A percentile compares a stretch with the other conserved stretches of the same genome.
Conservation (phyloP, 75 land plant genomes). For the Selaginella tamariscina region DNA sequence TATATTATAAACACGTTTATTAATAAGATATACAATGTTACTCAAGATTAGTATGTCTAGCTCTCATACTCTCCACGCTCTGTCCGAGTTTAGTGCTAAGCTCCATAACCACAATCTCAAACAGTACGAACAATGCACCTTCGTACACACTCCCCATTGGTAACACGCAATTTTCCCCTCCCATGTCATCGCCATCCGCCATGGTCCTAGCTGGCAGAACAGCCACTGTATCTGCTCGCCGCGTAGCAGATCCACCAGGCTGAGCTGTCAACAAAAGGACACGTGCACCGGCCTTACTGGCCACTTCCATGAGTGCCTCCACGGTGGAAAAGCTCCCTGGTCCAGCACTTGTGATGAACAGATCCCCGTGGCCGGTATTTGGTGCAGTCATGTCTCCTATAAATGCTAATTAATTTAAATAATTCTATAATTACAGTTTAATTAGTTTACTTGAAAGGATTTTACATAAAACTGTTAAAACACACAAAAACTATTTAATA, state of each 20-base stretch:
- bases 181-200: slow-evolving; percentile 14
- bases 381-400: slow-evolving; percentile 77
- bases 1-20: too few relatives aligned
- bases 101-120: slow-evolving; percentile 62
- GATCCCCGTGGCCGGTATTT: slow-evolving; percentile 39
- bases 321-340: slow-evolving; percentile 86
- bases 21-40: too few relatives aligned
- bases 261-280: slow-evolving; percentile 67
- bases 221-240: slow-evolving; percentile 17
- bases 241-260: slow-evolving; percentile 27
- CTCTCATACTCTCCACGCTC: slow-evolving; percentile 33
- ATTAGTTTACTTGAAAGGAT: too few relatives aligned
- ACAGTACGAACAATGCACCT: slow-evolving; percentile 77
- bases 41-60: slow-evolving; percentile 81
- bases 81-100: slow-evolving; percentile 37
- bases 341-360: slow-evolving; percentile 79
- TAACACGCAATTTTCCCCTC: slow-evolving; percentile 13
- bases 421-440: too few relatives aligned
- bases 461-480: too few relatives aligned
- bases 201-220: slow-evolving; percentile 24
- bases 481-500: too few relatives aligned
- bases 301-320: slow-evolving; percentile 52
- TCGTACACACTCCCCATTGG: slow-evolving; percentile 96
- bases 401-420: too few relatives aligned
- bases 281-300: slow-evolving; percentile 35